These are phyloP conservation scores for Xylaria sp. DNA, from an alignment of 2,329 filamentous ascomycete genomes.

Conservation along the genomic window DNA sequence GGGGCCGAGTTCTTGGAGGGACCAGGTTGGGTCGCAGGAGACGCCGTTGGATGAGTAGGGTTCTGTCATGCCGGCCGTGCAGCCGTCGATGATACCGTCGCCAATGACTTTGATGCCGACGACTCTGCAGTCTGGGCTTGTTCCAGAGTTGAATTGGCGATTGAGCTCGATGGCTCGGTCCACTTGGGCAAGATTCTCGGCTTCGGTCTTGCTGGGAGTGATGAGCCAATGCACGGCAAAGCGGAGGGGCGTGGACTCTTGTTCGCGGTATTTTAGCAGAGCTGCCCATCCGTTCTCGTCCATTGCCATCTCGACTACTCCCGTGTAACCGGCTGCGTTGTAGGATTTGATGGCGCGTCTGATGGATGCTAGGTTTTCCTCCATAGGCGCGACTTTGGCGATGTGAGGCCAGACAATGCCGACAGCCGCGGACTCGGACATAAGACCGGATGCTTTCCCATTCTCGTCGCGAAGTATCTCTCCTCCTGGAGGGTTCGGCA, in stretches of 20 bases:
- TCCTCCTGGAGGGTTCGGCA: conserved; percentile 46
- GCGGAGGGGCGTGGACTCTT: conserved; percentile 39
- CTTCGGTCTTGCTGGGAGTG: conserved; percentile 40
- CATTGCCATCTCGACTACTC: conserved; percentile 55
- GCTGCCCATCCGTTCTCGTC: conserved; percentile 51
- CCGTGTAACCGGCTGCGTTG: conserved; percentile 47
- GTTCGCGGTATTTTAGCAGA: conserved; percentile 37
- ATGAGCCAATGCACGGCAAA: conserved; percentile 55
- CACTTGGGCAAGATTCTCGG: conserved; percentile 44
- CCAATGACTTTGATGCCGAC: conserved; percentile 61
- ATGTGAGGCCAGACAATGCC: conserved; percentile 51
- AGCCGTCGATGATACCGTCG: conserved; percentile 61
- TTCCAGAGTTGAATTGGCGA: conserved; percentile 39
- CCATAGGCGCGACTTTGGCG: conserved; percentile 42
- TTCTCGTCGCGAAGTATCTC: conserved; percentile 44
- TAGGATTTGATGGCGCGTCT: conserved; percentile 44
- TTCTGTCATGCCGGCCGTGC: conserved; percentile 55
- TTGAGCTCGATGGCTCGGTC: conserved; percentile 46
- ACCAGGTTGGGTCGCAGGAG: conserved; percentile 51
- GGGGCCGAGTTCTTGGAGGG: conserved; percentile 43
- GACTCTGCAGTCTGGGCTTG: conserved; percentile 42
- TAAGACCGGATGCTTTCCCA: conserved; percentile 45
- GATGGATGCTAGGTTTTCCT: conserved; percentile 44
- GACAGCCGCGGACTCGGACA: conserved; percentile 50
- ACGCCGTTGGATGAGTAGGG: conserved; percentile 49